These are phyloP conservation scores for Nasturtium officinale DNA, from an alignment of 345 rosid genomes.

Conservation along the genomic window DNA sequence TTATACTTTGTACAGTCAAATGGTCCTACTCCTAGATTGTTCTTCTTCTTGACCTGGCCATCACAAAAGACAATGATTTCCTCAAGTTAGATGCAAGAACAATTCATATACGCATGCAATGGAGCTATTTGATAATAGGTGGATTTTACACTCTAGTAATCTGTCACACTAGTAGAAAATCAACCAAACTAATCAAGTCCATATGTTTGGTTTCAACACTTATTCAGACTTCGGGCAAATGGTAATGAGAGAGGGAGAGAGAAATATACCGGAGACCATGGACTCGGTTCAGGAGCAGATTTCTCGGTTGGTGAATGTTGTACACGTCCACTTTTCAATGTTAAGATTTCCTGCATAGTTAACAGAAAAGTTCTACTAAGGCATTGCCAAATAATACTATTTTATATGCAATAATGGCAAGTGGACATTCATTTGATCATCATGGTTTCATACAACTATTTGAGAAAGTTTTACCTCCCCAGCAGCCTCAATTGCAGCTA, in stretches of 20 bases:
- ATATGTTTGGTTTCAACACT: neutral
- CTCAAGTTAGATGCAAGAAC: conserved; percentile 16
- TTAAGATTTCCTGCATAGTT: conserved; percentile 67
- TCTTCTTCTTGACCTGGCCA: conserved; percentile 71
- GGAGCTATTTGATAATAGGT: neutral
- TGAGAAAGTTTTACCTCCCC: conserved; percentile 70
- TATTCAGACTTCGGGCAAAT: neutral
- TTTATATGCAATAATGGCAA: conserved; percentile 9
- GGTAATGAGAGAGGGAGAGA: conserved; percentile 25
- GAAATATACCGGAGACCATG: conserved; percentile 88
- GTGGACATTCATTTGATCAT: conserved; percentile 3
- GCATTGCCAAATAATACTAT: conserved; percentile 10
- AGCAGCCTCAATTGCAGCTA: conserved; percentile 89
- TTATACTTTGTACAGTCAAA: conserved; percentile 89
- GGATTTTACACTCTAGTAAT: conserved; percentile 1
- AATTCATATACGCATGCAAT: neutral
- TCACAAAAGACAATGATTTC: neutral
- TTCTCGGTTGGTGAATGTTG: conserved; percentile 86
- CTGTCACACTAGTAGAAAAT: neutral
- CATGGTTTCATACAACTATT: conserved; percentile 11
- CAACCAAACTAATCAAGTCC: neutral
- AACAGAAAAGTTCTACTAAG: conserved; percentile 19
- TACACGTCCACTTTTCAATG: conserved; percentile 81
- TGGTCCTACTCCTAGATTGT: conserved; percentile 78
- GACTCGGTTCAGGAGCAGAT: conserved; percentile 72